phyloP scores from a whole-genome alignment of 1,284 basidiomycete species.

The Volvariella volvacea region DNA sequence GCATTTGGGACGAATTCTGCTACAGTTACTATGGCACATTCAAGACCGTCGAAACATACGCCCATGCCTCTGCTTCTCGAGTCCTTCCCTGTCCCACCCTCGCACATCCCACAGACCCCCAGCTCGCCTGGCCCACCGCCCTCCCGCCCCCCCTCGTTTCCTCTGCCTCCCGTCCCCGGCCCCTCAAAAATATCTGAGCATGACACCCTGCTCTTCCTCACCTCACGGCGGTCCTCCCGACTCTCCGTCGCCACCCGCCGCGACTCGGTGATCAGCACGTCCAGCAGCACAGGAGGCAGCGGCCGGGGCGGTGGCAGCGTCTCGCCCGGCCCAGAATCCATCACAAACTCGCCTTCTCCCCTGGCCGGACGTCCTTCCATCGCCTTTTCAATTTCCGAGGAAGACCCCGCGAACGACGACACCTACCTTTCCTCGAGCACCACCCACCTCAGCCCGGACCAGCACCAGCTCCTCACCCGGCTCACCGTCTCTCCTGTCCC shows the following conservation, averaged over 20 bases:
- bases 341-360: too few species aligned
- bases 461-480: slow-evolving; percentile 10
- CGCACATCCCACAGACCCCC: slow-evolving; percentile 38
- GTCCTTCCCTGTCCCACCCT: slow-evolving; percentile 45
- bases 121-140: slow-evolving; percentile 30
- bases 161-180: slow-evolving; percentile 46
- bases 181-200: slow-evolving; percentile 41
- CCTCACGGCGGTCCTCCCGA: slow-evolving; percentile 19
- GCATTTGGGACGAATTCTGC: neutral
- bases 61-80: slow-evolving; percentile 35
- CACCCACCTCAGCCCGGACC: slow-evolving; percentile 5
- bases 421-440: neutral
- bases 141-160: slow-evolving; percentile 36
- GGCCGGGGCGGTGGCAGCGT: neutral
- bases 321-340: neutral
- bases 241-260: slow-evolving; percentile 14
- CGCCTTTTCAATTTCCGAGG: slow-evolving; percentile 1
- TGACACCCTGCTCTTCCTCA: slow-evolving; percentile 36
- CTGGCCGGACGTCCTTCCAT: slow-evolving; percentile 1
- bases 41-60: slow-evolving; percentile 3
- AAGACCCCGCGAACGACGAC: neutral
- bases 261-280: slow-evolving; percentile 8
- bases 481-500: slow-evolving; percentile 13
- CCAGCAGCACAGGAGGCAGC: neutral
- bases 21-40: neutral